Evolutionary conservation across 768 basidiomycete species (phyloP), one percentile per base, ranked within the genome.

Genomic region (Terana coerulea): DNA sequence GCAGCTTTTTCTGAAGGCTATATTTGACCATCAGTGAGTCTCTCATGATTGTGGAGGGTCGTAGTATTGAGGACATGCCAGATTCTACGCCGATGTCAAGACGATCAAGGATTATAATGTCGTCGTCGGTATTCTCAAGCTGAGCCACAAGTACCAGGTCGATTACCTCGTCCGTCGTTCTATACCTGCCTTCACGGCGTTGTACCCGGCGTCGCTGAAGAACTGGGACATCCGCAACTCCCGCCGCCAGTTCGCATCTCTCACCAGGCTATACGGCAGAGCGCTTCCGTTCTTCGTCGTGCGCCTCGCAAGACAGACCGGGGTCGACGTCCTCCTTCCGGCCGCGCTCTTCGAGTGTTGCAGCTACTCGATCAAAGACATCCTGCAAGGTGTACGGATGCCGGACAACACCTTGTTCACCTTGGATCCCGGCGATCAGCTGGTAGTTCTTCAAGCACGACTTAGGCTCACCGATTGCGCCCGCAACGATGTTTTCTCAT

Each of bases 51-150:
- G n/a, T n/a, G n/a, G n/a, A n/a, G n/a, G n/a, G n/a, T n/a, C n/a
- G n/a, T 40, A 19, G n/a, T 40, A 8, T 17, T 40, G 24, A 40
- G 24, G n/a, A n/a, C 9, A n/a, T 7, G 3, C 3, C 29, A 50
- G 37, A n/a, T 50, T 50, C 49, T 50, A 37, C 48, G 48, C 24
- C n/a, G 48, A 49, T 29, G 48, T 49, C 22, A 49, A 29, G 35
- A 37, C 22, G 26, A 40, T 49, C 36, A 49, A 37, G 22, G 48
- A 49, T n/a, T 9, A 39, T 37, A 22, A 8, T n/a, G 48, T 49
- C 25, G 37, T 49, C 19, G 5, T 49, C 11, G 37, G 48, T n/a
- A 37, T 49, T 22, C 11, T 40, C 1, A 49, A 49, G 34, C 12
- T 39, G 15, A 17, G 10, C 6, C 48, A 37, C 48, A 40, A 36